phyloP scores from a whole-genome alignment of 805 yeast species.

The Suhomyces vadensis region DNA sequence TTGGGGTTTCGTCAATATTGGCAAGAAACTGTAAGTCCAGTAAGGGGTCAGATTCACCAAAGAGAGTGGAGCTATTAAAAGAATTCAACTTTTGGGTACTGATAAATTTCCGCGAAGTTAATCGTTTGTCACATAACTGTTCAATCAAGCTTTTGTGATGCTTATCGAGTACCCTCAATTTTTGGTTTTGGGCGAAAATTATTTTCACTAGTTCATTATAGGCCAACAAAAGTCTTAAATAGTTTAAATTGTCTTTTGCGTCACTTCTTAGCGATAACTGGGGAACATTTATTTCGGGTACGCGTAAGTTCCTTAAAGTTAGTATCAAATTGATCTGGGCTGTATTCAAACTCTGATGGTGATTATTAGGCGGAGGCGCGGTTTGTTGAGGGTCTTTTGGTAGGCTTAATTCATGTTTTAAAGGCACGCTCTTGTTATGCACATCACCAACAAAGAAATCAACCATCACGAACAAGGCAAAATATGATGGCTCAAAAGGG shows the following conservation, averaged over 20 bases:
- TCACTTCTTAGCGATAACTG: not conserved
- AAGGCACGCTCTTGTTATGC: not conserved
- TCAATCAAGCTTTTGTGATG: not conserved
- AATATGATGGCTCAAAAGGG: too few relatives aligned
- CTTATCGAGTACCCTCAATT: constrained; percentile 14
- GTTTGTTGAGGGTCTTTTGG: not conserved
- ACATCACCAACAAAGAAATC: not conserved
- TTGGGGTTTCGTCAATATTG: not conserved
- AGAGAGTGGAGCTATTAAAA: too few relatives aligned
- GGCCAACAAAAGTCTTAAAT: constrained; percentile 14
- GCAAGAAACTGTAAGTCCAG: too few relatives aligned
- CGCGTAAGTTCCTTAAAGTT: not conserved
- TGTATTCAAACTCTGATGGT: not conserved
- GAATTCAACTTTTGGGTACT: too few relatives aligned
- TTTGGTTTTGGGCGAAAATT: constrained; percentile 14
- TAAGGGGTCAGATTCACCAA: too few relatives aligned
- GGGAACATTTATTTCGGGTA: not conserved
- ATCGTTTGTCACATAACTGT: not conserved
- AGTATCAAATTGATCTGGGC: not conserved
- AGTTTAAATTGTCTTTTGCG: constrained; percentile 13
- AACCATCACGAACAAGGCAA: not conserved
- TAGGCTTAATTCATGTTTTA: not conserved
- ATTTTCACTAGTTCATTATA: constrained; percentile 16
- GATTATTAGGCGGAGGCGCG: not conserved
- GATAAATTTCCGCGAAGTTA: too few relatives aligned